Evolutionary conservation across 2,329 filamentous ascomycete genomes (phyloP), one percentile per base, ranked within the genome.

Genomic region (Elsinoe arachidis): DNA sequence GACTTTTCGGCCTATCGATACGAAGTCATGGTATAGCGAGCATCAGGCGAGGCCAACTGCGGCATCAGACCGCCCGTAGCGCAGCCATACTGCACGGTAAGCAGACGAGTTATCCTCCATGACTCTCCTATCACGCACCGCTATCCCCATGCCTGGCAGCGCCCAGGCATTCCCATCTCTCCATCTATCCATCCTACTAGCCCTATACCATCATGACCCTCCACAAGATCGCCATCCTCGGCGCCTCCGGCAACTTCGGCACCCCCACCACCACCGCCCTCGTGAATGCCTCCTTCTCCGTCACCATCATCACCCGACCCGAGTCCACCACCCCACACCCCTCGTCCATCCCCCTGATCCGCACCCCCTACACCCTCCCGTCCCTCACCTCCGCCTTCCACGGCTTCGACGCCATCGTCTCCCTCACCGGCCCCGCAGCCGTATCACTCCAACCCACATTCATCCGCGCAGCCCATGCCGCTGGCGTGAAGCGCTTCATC

Each of bases 291-390:
- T 34, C 26, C n/a, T 79, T 83, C 68, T 71, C 74, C 57, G 68
- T 82, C 47, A 79, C 78, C 5, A 72, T 79, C 37, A 73, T 84
- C 49, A 76, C 75, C 3, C 79, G 82, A 19, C 34, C 59, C 7
- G 62, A 69, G 41, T 78, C 75, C 2, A 66, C 55, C 7, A 69
- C 69, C 23, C 68, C 66, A n/a, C 72, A 73, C 43, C 58, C 59
- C 1, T 7, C 37, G 1, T 19, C 5, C 14, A 49, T 61, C 10
- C 34, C 33, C 66, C 69, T 0, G 64, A 66, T 1, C 66, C 67
- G 30, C 69, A 72, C 75, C 35, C 71, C 80, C 62, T 79, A 78
- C 63, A 66, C 71, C 2, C 65, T 76, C 3, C 63, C 71, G 0
- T 62, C 67, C 4, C 77, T 77, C 10, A 74, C 84, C 21, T 73